Evolutionary conservation across 2,329 filamentous ascomycete genomes (phyloP), one percentile per base, ranked within the genome.

Genomic region (Phialophora expanda): DNA sequence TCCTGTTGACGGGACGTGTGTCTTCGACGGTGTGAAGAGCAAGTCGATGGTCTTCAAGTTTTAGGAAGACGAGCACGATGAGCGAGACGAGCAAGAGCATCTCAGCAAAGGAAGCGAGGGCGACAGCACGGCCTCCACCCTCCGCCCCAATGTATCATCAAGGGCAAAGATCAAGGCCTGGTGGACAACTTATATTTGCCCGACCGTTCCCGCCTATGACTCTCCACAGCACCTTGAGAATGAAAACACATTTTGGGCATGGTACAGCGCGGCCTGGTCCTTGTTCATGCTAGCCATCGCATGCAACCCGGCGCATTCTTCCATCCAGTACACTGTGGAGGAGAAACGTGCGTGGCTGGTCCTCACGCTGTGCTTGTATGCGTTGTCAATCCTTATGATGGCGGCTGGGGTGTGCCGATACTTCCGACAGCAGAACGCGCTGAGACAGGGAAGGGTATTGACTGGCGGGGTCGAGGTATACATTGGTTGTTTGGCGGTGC

Each of bases 11-110:
- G 88, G 88, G 66, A 86, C 84, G 0, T 88, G 86, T 72, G 75
- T 89, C 26, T 89, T 88, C 70, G 86, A 89, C 73, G 87, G 87
- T 0, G 81, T 88, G 1, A 79, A 75, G 69, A 87, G 85, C 74
- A 84, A 82, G 73, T 85, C 78, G 55, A 80, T 56, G 32, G 60
- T 73, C 9, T 68, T 72, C 48, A 71, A 72, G 61, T 56, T 73
- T 22, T 73, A 55, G 53, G 53, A 55, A 55, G 53, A 55, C 28
- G 53, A 55, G 28, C 53, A 51, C 0, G 20, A 51, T 4, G 48
- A 51, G 22, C 48, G 4, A 51, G 48, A 51, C 11, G 20, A 28
- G 48, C 48, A 24, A 51, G 48, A 51, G 20, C 20, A 28, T 22
- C 48, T 28, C 20, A 11, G 20, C 48, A 51, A 51, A 51, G 48